Conservation (phyloP, 441 rosid genomes). For the Biscutella laevigata region DNA sequence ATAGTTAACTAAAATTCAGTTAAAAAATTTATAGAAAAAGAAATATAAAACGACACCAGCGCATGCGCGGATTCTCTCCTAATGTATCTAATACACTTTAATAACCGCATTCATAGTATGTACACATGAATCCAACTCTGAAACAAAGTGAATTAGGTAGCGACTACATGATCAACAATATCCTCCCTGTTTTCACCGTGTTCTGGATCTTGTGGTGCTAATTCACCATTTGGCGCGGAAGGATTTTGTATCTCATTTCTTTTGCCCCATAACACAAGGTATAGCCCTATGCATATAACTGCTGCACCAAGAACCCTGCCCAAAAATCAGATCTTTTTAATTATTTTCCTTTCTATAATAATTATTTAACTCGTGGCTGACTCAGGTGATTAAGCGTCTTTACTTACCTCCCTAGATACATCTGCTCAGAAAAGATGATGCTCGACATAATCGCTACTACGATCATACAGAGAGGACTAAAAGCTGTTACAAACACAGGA, state of each 20-base stretch:
- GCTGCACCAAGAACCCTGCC: conserved; percentile 67
- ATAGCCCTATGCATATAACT: conserved; percentile 60
- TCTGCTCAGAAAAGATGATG: conserved; percentile 55
- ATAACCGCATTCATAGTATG: no score
- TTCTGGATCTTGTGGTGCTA: not conserved
- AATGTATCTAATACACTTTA: no score
- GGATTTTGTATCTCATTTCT: conserved; percentile 43
- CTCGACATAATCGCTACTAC: conserved; percentile 66
- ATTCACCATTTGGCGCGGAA: conserved; percentile 11
- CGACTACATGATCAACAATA: conserved; percentile 25
- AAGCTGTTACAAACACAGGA: conserved; percentile 80
- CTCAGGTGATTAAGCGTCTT: not conserved
- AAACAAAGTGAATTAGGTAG: no score
- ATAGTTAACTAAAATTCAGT: no score
- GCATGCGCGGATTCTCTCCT: no score
- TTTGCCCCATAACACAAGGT: conserved; percentile 82
- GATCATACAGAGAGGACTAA: conserved; percentile 60
- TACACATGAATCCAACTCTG: no score
- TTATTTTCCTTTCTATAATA: not conserved
- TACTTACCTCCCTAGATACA: conserved; percentile 65
- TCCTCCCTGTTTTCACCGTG: conserved; percentile 7
- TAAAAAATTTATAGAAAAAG: no score
- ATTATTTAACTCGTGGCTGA: not conserved
- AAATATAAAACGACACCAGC: no score
- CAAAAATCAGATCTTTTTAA: conserved; percentile 1